Percentiles rank a stretch among this genome's conserved stretches.
phyloP scores from a whole-genome alignment of 2,329 filamentous ascomycete species.

The Epichloe sylvatica region DNA sequence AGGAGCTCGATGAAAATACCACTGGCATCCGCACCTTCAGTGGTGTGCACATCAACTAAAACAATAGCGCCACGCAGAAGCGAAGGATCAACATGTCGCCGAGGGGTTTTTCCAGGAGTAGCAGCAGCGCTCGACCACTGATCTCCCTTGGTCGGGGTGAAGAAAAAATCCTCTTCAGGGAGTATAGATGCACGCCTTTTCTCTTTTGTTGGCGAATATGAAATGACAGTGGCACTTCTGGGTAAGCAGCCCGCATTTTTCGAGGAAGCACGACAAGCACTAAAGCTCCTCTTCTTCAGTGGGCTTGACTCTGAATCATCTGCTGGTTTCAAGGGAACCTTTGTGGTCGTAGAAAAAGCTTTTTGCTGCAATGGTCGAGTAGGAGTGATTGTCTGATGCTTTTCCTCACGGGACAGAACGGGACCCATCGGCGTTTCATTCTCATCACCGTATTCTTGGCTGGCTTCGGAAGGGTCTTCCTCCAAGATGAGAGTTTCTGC shows the following conservation, averaged over 20 bases:
- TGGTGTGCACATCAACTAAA: slow-evolving; percentile 72
- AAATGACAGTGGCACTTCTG: slow-evolving; percentile 38
- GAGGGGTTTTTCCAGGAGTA: slow-evolving; percentile 43
- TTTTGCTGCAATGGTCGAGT: slow-evolving; percentile 34
- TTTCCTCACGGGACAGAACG: slow-evolving; percentile 18
- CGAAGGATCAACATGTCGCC: slow-evolving; percentile 35
- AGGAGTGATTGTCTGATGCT: slow-evolving; percentile 38
- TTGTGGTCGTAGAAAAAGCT: slow-evolving; percentile 58
- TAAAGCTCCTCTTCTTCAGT: slow-evolving; percentile 36
- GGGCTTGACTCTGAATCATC: slow-evolving; percentile 40
- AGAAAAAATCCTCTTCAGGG: not conserved
- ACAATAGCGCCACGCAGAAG: slow-evolving; percentile 60
- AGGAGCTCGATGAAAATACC: slow-evolving; percentile 70
- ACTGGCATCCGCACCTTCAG: slow-evolving; percentile 67
- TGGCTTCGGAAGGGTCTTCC: slow-evolving; percentile 43
- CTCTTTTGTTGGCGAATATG: slow-evolving; percentile 38
- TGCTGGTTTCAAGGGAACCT: slow-evolving; percentile 59
- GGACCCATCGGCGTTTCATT: slow-evolving; percentile 46
- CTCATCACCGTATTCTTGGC: slow-evolving; percentile 54
- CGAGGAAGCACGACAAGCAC: slow-evolving; percentile 32
- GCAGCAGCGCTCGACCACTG: slow-evolving; percentile 40
- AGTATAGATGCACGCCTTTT: slow-evolving; percentile 9
- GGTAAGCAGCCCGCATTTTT: slow-evolving; percentile 29
- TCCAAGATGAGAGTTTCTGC: slow-evolving; percentile 22
- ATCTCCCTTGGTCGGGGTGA: slow-evolving; percentile 31